A percentile compares a stretch with the other conserved stretches of the same genome.
These are phyloP conservation scores for Lepidium africanum DNA, from an alignment of 345 rosid species.

Conservation along the genomic window DNA sequence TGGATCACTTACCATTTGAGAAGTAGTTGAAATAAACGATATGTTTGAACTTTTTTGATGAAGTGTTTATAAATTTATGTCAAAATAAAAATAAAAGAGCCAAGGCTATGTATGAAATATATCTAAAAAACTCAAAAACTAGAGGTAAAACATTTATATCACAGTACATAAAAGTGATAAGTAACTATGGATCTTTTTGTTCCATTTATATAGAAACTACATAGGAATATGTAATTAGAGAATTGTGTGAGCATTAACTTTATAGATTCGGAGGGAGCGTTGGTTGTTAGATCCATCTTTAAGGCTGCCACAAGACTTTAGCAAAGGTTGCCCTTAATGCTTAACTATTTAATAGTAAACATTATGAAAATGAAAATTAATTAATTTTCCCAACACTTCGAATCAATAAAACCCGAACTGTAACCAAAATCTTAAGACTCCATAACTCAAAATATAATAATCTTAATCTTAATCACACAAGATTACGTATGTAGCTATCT, in stretches of 20 bases:
- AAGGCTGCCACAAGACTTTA: too few relatives aligned
- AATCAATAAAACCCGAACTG: too few relatives aligned
- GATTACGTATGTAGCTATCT: too few relatives aligned
- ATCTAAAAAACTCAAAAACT: neutral
- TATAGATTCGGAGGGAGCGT: neutral
- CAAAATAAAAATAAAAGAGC: neutral
- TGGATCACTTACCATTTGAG: conserved; percentile 11
- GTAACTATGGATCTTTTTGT: neutral
- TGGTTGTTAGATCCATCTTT: conserved; percentile 10
- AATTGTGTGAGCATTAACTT: conserved; percentile 14
- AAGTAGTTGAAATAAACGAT: neutral
- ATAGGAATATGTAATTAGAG: neutral
- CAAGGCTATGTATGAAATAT: neutral
- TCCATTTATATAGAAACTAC: neutral
- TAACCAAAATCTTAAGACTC: too few relatives aligned
- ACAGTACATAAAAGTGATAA: neutral
- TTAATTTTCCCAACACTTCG: too few relatives aligned
- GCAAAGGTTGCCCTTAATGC: too few relatives aligned
- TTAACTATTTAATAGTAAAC: too few relatives aligned
- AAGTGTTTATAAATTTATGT: too few relatives aligned
- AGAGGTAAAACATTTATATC: neutral
- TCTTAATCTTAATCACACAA: too few relatives aligned
- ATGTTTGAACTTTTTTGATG: neutral
- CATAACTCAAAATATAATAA: too few relatives aligned
- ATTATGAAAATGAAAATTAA: too few relatives aligned